A percentile compares a stretch with the other conserved stretches of the same genome.
Conservation (phyloP, 371 early-diverging fungal genomes). For the Mortierella polycephala region DNA sequence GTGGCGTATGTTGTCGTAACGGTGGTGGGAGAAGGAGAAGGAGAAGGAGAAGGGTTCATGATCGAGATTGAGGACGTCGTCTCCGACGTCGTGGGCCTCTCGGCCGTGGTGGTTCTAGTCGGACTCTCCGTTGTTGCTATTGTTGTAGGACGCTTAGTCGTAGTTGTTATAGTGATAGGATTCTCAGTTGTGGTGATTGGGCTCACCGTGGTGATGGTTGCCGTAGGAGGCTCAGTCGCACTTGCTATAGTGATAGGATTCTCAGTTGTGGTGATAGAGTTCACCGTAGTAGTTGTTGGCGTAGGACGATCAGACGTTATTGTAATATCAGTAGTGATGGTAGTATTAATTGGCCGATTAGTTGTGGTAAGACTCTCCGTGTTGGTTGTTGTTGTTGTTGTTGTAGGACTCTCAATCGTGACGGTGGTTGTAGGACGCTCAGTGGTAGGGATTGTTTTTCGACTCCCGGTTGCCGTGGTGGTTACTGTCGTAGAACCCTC, state of each 20-base stretch:
- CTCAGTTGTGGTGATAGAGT: neutral
- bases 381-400: neutral
- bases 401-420: neutral
- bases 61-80: constrained; percentile 2
- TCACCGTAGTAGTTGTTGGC: neutral
- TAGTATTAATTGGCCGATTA: neutral
- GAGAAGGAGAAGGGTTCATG: neutral
- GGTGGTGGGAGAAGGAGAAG: neutral
- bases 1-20: neutral
- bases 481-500: neutral
- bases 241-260: constrained; percentile 1
- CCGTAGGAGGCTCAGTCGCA: neutral
- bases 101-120: too few relatives aligned
- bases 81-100: constrained; percentile 1
- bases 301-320: constrained; percentile 8
- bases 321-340: neutral
- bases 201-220: neutral
- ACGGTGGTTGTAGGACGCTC: neutral
- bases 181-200: neutral
- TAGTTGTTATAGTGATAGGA: constrained; percentile 12
- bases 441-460: neutral
- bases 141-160: neutral
- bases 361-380: neutral
- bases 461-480: neutral
- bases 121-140: constrained; percentile 4